Evolutionary conservation across 2,329 filamentous ascomycete genomes (phyloP), one percentile per base, ranked within the genome.

Genomic region (Whalleya microplaca): DNA sequence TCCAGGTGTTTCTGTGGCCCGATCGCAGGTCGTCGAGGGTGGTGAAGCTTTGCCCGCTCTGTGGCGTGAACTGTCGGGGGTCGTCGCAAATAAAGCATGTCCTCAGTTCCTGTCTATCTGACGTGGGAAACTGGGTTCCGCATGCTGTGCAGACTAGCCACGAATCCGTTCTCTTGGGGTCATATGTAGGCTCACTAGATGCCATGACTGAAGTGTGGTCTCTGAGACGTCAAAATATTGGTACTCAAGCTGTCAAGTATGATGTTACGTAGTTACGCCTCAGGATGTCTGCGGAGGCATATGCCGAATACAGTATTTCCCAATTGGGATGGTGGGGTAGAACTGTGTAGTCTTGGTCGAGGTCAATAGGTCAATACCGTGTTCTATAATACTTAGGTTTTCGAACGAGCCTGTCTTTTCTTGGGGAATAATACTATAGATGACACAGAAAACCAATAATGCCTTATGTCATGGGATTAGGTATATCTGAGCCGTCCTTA

Each of bases 51-150:
- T 92, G 89, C 1, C 87, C 87, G 0, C 74, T 71, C 0, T 79
- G 76, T 0, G 88, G 87, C 0, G 90, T 85, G 67, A 82, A 92
- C 72, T 92, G 88, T 3, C 89, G 82, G 0, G 88, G 80, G 70
- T 91, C 88, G 70, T 91, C 88, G 73, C 89, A 92, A 61, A 92
- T 89, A 55, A 82, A 80, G 73, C 89, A 92, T 3, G 77, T 81
- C 51, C 74, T 78, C 43, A 85, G 74, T 23, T 77, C 66, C 12
- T 72, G 59, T 41, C 75, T 74, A 58, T 85, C 78, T 0, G 79
- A 69, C 2, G 77, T 76, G 44, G 85, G 83, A 71, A 80, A 91
- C 67, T 92, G 89, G 0, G 87, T 90, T 20, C 88, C 89, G 70
- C 89, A 92, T 4, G 87, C 81, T 8, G 77, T 78, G 75, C 89